Evolutionary conservation across 495 filamentous ascomycete genomes (phyloP), one percentile per base, ranked within the genome.

Genomic region (Neurospora sp.): DNA sequence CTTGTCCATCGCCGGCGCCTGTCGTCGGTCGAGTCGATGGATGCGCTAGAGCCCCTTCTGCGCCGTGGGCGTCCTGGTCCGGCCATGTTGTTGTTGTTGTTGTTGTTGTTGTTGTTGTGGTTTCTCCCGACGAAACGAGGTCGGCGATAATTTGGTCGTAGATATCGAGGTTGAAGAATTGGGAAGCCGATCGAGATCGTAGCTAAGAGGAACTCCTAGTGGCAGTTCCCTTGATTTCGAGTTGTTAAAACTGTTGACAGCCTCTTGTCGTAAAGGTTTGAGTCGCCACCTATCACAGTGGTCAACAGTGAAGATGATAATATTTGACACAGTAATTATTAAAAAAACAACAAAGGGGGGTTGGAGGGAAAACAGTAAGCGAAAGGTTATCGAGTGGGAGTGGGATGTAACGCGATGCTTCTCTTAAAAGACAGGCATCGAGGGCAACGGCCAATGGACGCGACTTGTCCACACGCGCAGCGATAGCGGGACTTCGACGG

Each of bases 41-140:
- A 82, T 42, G 83, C 82, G 4, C 77, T 79, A 38, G 78, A 78
- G 20, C 73, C 74, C 66, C 78, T 77, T 23, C 77, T 78, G 77
- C 70, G 75, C 42, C 77, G 76, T 76, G 72, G 78, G 70, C 81
- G 82, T 48, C 82, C 78, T 70, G 74, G 23, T 59, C 48, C 48
- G 20, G 48, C 77, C 83, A 84, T 84, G 70, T 41, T 78, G 70
- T 31, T 5, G 35, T 35, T 35, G 3, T 35, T 6, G 20, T n/a
- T n/a, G n/a, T n/a, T n/a, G n/a, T n/a, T n/a, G n/a, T n/a, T n/a
- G n/a, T n/a, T 84, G 70, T 41, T 78, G 70, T 31, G 0, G 35
- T 31, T 27, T 59, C 44, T 2, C 10, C 23, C 23, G 11, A 59
- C 20, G 48, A 14, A 59, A 59, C 4, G 20, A n/a, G 48, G 2